These are phyloP conservation scores for Colletotrichum karsti DNA, from an alignment of 2,329 filamentous ascomycete genomes.

Conservation along the genomic window DNA sequence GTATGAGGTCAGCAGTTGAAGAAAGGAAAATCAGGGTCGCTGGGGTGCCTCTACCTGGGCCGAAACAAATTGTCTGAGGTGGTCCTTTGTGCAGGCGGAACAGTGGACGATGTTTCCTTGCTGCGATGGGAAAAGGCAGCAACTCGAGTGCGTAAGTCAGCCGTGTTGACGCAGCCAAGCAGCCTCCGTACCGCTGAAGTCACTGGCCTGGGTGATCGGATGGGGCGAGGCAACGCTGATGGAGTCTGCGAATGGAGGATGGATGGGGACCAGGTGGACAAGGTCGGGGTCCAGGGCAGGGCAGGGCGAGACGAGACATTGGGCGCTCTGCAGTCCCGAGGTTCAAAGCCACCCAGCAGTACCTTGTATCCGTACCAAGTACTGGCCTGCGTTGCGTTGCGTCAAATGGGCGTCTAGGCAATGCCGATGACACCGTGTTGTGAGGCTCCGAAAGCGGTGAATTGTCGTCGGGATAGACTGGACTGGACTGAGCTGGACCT, in stretches of 20 bases:
- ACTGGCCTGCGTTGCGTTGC: not conserved
- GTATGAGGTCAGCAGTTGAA: not conserved
- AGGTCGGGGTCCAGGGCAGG: conserved; percentile 20
- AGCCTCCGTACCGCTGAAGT: not conserved
- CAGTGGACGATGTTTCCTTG: conserved; percentile 21
- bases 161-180: not conserved
- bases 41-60: not conserved
- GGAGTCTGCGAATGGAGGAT: not conserved
- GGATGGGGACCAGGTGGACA: not conserved
- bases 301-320: conserved; percentile 19
- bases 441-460: conserved; percentile 27
- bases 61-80: not conserved
- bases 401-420: conserved; percentile 15
- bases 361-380: not conserved
- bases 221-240: conserved; percentile 22
- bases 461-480: not conserved
- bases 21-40: not conserved
- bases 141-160: conserved; percentile 12
- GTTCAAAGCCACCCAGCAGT: not conserved
- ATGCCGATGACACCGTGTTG: conserved; percentile 22
- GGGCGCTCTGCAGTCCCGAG: conserved; percentile 5
- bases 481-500: conserved; percentile 9
- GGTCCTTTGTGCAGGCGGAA: conserved; percentile 26
- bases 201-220: conserved; percentile 13
- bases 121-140: conserved; percentile 18